These are phyloP conservation scores for Heritiera fomes DNA, from an alignment of 345 rosid genomes.

Conservation along the genomic window DNA sequence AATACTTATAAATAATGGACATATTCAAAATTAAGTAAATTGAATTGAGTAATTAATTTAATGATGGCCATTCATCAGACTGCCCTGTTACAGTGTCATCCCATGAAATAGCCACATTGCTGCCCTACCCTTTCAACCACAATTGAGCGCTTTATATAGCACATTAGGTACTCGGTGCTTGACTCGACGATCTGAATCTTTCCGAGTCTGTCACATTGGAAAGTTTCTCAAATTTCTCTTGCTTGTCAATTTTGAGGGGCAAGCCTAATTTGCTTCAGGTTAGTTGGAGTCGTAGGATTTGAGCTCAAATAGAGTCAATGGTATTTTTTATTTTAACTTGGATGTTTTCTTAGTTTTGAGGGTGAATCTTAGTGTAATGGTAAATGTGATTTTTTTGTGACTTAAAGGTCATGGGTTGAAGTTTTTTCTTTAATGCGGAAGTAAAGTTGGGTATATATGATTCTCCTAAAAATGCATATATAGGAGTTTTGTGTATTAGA, in stretches of 20 bases:
- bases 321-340: background rate
- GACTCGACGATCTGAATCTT: background rate
- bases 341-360: constrained; percentile 17
- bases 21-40: too few relatives aligned
- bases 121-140: background rate
- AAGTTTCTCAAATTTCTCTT: too few relatives aligned
- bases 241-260: background rate
- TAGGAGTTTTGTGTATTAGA: too few relatives aligned
- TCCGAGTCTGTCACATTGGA: background rate
- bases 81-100: background rate
- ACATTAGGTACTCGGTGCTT: background rate
- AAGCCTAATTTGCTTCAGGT: background rate
- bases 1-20: too few relatives aligned
- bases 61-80: background rate
- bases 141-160: background rate
- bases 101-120: background rate
- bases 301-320: background rate
- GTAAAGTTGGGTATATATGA: too few relatives aligned
- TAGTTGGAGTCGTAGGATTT: background rate
- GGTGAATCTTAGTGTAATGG: too few relatives aligned
- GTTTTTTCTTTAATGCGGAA: too few relatives aligned
- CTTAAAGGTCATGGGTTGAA: too few relatives aligned
- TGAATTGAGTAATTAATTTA: too few relatives aligned
- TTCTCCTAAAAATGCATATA: too few relatives aligned
- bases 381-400: too few relatives aligned